Percentiles rank a stretch among this genome's conserved stretches.
Evolutionary conservation across 257 asterid genomes (phyloP).

Genomic region (Solanum tacnaense): DNA sequence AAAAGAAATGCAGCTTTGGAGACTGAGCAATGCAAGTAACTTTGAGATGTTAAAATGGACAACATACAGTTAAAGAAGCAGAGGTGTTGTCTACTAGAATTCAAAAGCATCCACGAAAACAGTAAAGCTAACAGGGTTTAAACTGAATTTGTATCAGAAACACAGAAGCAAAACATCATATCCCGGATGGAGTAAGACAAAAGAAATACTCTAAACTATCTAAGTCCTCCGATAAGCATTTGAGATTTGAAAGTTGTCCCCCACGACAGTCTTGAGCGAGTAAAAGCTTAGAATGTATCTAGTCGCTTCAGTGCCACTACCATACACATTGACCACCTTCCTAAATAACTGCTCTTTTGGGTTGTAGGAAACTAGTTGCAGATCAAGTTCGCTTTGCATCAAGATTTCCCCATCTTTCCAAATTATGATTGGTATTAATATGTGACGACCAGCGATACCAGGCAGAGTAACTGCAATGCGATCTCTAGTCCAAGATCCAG

Average conservation of each 20-base stretch:
- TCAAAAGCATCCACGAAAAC: not conserved
- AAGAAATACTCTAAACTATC: not conserved
- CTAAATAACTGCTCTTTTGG: not conserved
- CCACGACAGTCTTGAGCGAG: not conserved
- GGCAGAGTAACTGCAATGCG: not conserved
- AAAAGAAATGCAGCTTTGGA: too few species aligned
- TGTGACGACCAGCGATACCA: not conserved
- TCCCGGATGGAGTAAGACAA: not conserved
- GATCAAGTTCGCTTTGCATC: not conserved
- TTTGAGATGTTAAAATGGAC: too few species aligned
- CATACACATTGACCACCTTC: not conserved
- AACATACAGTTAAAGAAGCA: too few species aligned
- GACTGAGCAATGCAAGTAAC: too few species aligned
- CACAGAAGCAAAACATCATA: not conserved
- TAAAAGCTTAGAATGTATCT: not conserved
- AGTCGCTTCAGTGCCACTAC: not conserved
- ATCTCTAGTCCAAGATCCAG: not conserved
- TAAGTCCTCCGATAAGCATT: not conserved
- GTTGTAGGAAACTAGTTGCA: not conserved
- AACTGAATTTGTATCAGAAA: not conserved
- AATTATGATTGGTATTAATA: not conserved
- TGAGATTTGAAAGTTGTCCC: not conserved
- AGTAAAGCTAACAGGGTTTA: not conserved
- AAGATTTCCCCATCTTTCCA: not conserved
- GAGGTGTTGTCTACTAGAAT: not conserved